Evolutionary conservation across 176 grass and related monocot species (phyloP).

Genomic region (Alloteropsis semialata): DNA sequence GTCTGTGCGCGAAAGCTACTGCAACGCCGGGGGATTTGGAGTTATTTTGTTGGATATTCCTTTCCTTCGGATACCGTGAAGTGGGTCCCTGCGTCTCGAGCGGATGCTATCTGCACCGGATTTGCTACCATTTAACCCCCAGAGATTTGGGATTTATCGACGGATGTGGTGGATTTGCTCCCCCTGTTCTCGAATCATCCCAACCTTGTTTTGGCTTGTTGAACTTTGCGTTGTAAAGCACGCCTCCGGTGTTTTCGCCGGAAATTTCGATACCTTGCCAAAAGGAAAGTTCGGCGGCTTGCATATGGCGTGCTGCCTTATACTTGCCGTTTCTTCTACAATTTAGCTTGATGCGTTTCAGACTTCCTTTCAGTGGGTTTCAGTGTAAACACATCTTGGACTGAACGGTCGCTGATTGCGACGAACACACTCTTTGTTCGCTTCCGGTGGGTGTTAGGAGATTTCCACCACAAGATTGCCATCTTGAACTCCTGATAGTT

Average conservation of each 20-base stretch:
- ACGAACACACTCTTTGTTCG: neutral
- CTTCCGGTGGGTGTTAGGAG: neutral
- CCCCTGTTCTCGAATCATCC: neutral
- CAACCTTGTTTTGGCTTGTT: neutral
- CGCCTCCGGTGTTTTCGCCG: constrained; percentile 9
- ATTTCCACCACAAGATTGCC: neutral
- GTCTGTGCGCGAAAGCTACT: constrained; percentile 29
- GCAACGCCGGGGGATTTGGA: neutral
- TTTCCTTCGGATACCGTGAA: neutral
- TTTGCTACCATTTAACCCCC: neutral
- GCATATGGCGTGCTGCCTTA: neutral
- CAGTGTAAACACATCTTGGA: neutral
- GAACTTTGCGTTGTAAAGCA: neutral
- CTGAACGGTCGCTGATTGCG: neutral
- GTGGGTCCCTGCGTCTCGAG: neutral
- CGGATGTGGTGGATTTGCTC: constrained; percentile 16
- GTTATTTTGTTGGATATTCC: constrained; percentile 29
- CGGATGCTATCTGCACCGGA: neutral
- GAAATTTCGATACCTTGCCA: neutral
- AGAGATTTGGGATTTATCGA: neutral
- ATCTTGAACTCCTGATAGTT: neutral
- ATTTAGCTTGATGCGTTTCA: constrained; percentile 9
- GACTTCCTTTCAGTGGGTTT: neutral
- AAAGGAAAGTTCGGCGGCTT: constrained; percentile 1
- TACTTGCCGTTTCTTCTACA: neutral